Evolutionary conservation across 148 eudicot species (phyloP).

Genomic region (Nyssa sinensis): DNA sequence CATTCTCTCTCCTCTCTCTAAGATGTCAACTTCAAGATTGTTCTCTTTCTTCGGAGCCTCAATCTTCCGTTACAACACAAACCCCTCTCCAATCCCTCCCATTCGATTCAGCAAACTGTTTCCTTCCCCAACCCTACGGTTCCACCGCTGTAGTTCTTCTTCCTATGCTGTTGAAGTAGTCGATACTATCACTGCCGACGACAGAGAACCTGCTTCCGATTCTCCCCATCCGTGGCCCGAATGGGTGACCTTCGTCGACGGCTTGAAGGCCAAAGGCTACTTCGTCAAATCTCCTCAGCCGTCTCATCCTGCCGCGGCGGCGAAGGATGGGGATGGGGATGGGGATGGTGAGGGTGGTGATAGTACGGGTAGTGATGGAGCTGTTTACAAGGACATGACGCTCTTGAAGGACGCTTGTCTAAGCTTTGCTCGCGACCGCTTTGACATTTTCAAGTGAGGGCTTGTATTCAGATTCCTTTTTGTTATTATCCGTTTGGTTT

Average conservation of each 20-base stretch:
- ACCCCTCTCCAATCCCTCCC: conserved; percentile 6
- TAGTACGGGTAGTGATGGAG: background rate
- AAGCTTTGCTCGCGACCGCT: conserved; percentile 80
- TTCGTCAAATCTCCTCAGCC: no score
- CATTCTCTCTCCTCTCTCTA: no score
- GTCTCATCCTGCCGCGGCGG: no score
- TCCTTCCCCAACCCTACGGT: background rate
- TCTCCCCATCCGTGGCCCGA: conserved; percentile 81
- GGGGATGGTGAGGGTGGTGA: no score
- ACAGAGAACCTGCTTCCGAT: conserved; percentile 1
- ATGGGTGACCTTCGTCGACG: conserved; percentile 75
- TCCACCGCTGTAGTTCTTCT: conserved; percentile 3
- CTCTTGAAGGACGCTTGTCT: conserved; percentile 70
- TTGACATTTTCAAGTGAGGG: conserved; percentile 64
- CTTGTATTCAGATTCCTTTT: background rate
- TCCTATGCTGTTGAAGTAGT: conserved; percentile 22
- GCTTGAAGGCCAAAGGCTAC: conserved; percentile 72
- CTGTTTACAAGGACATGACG: conserved; percentile 44
- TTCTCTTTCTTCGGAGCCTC: conserved; percentile 17
- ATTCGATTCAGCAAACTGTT: background rate
- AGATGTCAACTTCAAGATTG: conserved; percentile 18
- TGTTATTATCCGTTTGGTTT: background rate
- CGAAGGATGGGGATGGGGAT: background rate
- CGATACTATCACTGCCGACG: conserved; percentile 17
- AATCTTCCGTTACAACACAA: conserved; percentile 6